Percentiles rank a stretch among this genome's conserved stretches.
Evolutionary conservation across 352 stramenopile genomes (phyloP).

Genomic region (Peronospora destructor): DNA sequence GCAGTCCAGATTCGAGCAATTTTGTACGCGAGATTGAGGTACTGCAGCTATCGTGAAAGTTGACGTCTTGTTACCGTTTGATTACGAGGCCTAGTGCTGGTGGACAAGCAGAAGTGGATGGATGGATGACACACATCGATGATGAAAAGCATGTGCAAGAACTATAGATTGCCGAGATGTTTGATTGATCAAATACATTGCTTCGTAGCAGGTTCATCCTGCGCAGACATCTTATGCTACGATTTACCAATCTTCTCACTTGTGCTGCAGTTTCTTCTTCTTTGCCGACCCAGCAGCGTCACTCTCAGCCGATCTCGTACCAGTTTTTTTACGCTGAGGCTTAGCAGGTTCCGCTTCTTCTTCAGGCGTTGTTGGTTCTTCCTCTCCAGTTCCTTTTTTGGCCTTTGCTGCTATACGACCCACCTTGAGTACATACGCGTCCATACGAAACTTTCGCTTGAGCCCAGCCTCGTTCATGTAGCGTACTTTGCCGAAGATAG

Average conservation of each 20-base stretch:
- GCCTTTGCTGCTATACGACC: slow-evolving; percentile 23
- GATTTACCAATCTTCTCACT: slow-evolving; percentile 1
- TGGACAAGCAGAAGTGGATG: slow-evolving; percentile 1
- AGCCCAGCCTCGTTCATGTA: slow-evolving; percentile 99
- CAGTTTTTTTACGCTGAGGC: slow-evolving; percentile 10
- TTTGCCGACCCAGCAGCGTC: slow-evolving; percentile 10
- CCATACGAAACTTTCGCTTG: slow-evolving; percentile 97
- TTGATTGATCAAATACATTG: too few species aligned
- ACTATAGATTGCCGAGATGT: too few species aligned
- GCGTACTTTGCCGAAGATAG: slow-evolving; percentile 98
- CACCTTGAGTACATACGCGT: slow-evolving; percentile 66
- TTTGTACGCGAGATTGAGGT: too few species aligned
- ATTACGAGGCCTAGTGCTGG: slow-evolving; percentile 4
- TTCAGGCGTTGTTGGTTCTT: neutral
- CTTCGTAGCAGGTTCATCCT: neutral
- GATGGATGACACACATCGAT: slow-evolving; percentile 10
- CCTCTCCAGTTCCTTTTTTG: slow-evolving; percentile 3
- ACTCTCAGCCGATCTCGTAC: slow-evolving; percentile 5
- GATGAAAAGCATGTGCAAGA: slow-evolving; percentile 6
- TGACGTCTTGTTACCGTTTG: neutral
- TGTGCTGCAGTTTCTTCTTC: slow-evolving; percentile 22
- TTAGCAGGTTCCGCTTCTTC: slow-evolving; percentile 8
- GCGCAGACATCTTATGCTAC: neutral
- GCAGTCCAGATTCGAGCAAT: too few species aligned
- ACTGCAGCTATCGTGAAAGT: neutral